Percentiles rank a stretch among this genome's conserved stretches.
Evolutionary conservation across 768 basidiomycete genomes (phyloP).

Genomic region (Boletus sensibilis): DNA sequence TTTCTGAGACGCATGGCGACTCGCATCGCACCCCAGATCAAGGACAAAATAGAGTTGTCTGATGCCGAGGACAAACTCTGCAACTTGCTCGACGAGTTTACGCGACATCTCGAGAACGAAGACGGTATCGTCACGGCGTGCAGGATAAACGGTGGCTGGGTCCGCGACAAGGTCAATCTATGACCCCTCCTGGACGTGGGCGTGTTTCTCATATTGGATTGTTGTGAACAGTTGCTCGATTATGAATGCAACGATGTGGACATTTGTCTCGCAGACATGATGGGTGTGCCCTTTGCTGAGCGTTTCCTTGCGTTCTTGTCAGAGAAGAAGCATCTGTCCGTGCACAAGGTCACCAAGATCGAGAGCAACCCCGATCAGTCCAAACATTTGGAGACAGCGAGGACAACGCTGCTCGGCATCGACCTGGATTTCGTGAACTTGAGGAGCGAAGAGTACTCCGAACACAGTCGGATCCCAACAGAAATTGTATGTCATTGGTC

Average conservation of each 20-base stretch:
- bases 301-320: conserved; percentile 61
- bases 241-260: conserved; percentile 89
- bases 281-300: conserved; percentile 86
- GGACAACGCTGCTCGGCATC: conserved; percentile 72
- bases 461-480: conserved; percentile 84
- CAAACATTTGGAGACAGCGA: conserved; percentile 96
- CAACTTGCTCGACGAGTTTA: conserved; percentile 77
- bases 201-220: conserved; percentile 14
- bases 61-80: conserved; percentile 70
- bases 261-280: conserved; percentile 84
- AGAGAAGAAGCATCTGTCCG: conserved; percentile 29
- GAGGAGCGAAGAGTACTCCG: conserved; percentile 87
- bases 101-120: conserved; percentile 49
- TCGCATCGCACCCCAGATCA: conserved; percentile 33
- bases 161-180: conserved; percentile 85
- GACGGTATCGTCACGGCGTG: conserved; percentile 63
- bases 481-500: conserved; percentile 59
- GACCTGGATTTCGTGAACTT: conserved; percentile 95
- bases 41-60: conserved; percentile 53
- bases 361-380: conserved; percentile 95
- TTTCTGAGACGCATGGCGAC: conserved; percentile 30
- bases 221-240: conserved; percentile 63
- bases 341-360: conserved; percentile 70
- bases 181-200: conserved; percentile 5
- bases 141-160: conserved; percentile 97